Evolutionary conservation across 331 rosid genomes (phyloP).

Genomic region (Acacia concinna): DNA sequence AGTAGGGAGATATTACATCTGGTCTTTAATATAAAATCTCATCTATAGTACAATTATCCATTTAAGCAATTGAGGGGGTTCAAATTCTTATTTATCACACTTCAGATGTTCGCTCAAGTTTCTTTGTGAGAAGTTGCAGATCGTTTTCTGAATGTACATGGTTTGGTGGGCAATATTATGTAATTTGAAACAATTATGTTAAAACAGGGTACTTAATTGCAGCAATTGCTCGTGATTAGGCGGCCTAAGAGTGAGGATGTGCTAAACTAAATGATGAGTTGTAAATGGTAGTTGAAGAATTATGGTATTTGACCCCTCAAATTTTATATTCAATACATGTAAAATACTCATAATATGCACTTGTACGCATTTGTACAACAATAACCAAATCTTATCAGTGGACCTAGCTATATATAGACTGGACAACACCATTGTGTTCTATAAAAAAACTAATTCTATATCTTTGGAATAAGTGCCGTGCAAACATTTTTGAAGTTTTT

Average conservation of each 20-base stretch:
- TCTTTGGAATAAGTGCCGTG: no score
- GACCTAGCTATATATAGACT: no score
- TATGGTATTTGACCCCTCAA: neutral
- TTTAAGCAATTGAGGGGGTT: neutral
- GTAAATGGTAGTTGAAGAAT: neutral
- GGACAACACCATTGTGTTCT: no score
- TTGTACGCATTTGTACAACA: no score
- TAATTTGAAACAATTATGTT: neutral
- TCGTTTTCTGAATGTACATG: neutral
- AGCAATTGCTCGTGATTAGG: neutral
- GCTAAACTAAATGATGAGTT: neutral
- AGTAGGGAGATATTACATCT: no score
- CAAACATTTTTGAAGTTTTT: neutral
- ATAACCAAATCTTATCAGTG: no score
- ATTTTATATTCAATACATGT: neutral
- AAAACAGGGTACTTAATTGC: neutral
- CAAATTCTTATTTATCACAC: neutral
- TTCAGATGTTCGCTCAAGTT: neutral
- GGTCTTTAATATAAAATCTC: no score
- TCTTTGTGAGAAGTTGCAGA: neutral
- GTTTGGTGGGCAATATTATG: neutral
- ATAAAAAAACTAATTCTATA: no score
- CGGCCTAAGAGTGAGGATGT: neutral
- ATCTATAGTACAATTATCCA: no score
- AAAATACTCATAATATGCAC: neutral